A percentile compares a stretch with the other conserved stretches of the same genome.
These are phyloP conservation scores for Pochonia chlamydosporia DNA, from an alignment of 2,329 filamentous ascomycete genomes.

Conservation along the genomic window DNA sequence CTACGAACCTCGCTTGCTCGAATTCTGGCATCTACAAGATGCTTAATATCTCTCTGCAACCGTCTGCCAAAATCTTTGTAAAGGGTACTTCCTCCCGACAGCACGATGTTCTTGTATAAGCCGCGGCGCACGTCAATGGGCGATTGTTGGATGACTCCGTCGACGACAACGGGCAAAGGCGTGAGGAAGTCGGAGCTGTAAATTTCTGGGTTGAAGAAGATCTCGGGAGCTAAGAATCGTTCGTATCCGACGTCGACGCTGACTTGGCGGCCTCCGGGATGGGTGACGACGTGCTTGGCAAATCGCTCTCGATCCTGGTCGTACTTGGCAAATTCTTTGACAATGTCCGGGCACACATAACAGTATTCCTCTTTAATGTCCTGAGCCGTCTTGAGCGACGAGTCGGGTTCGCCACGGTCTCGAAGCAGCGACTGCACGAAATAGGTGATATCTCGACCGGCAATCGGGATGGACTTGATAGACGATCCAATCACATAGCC, in stretches of 20 bases:
- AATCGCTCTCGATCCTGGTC: slow-evolving; percentile 90
- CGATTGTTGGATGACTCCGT: slow-evolving; percentile 93
- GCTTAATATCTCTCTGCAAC: slow-evolving; percentile 94
- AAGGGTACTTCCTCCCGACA: slow-evolving; percentile 92
- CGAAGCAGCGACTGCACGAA: slow-evolving; percentile 95
- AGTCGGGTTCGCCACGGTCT: slow-evolving; percentile 94
- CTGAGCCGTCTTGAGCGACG: slow-evolving; percentile 93
- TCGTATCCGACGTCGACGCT: slow-evolving; percentile 94
- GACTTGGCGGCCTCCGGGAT: slow-evolving; percentile 79
- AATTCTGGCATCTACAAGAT: slow-evolving; percentile 89
- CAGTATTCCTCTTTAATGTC: slow-evolving; percentile 99
- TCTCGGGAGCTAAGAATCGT: slow-evolving; percentile 94
- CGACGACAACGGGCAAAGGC: slow-evolving; percentile 87
- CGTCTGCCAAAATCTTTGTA: slow-evolving; percentile 98
- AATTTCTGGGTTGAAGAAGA: slow-evolving; percentile 99
- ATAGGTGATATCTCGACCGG: slow-evolving; percentile 96
- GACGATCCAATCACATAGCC: slow-evolving; percentile 98
- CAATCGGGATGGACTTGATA: slow-evolving; percentile 98
- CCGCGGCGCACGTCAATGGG: slow-evolving; percentile 96
- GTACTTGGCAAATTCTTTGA: slow-evolving; percentile 95
- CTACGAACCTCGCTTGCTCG: slow-evolving; percentile 86
- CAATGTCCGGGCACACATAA: slow-evolving; percentile 97
- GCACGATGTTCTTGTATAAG: slow-evolving; percentile 98
- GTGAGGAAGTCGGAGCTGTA: slow-evolving; percentile 98
- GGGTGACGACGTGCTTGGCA: slow-evolving; percentile 79